Evolutionary conservation across 2,329 filamentous ascomycete genomes (phyloP), one percentile per base, ranked within the genome.

Genomic region (Colletotrichum gloeosporioides): DNA sequence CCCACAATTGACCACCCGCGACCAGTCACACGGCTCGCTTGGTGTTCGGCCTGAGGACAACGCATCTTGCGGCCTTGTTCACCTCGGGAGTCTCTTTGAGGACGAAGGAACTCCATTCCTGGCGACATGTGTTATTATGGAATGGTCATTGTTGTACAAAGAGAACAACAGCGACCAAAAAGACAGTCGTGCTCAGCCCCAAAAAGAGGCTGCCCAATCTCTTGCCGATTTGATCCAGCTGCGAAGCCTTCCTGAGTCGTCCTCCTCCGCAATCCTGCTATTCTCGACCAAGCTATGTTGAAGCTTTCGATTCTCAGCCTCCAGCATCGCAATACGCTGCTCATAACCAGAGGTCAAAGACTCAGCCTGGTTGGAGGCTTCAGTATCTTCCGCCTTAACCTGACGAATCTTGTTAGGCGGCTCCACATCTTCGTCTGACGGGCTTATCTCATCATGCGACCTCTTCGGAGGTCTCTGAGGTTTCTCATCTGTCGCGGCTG

Each of bases 51-150:
- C 44, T 49, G 18, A 49, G 44, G 44, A 12, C 10, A 2, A 49
- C 9, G 6, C 44, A 12, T 6, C 39, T 2, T 44, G 8, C 18
- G 18, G 16, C 39, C 39, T 6, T 2, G 4, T n/a, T 44, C 16
- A 10, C 16, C 16, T 36, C 15, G 34, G 34, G 7, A 8, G 3
- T 8, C 7, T 16, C 1, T 16, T 36, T 16, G 34, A 36, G n/a
- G 22, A 22, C 5, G 5, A 44, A 12, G 39, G 0, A 3, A 4
- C 39, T 44, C 9, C 39, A 0, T 1, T 2, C 2, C 18, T 2
- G 39, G 9, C 39, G 18, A 44, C 39, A n/a, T 7, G 18, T n/a
- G 18, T 2, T 10, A 44, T n/a, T 4, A 6, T 6, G 18, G 39
- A 12, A n/a, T 18, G 3, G 3, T 44, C 18, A n/a, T 44, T 1